Evolutionary conservation across 441 rosid species (phyloP).

Genomic region (Syzygium syzygioides): DNA sequence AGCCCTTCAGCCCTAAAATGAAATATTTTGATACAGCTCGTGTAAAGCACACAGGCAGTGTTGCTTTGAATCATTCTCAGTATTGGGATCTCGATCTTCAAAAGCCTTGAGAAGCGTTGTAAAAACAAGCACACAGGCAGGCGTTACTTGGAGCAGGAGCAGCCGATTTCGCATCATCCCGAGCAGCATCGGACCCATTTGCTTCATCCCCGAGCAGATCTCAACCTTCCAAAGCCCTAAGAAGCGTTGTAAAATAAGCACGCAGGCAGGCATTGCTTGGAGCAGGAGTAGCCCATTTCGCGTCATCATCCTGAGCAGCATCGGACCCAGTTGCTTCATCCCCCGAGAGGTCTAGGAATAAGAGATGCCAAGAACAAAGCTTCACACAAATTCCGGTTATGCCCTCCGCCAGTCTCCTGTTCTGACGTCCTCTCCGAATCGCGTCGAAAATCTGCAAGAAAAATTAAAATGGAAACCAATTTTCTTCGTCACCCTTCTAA

Average conservation of each 20-base stretch:
- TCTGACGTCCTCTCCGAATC: not conserved
- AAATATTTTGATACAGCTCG: not conserved
- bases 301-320: not conserved
- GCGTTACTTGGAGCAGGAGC: not conserved
- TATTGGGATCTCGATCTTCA: not conserved
- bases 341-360: not conserved
- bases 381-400: not conserved
- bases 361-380: not conserved
- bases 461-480: not conserved
- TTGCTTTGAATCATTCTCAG: constrained; percentile 23
- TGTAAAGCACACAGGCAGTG: constrained; percentile 25
- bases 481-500: not conserved
- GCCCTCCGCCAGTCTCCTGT: not conserved
- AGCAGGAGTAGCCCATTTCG: not conserved
- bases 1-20: not conserved
- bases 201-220: not conserved
- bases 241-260: not conserved
- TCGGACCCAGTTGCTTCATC: constrained; percentile 5
- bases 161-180: not conserved
- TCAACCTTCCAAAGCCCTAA: not conserved
- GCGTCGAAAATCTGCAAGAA: not conserved
- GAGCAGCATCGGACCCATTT: not conserved
- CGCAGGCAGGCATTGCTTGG: not conserved
- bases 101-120: not conserved
- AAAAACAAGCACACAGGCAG: not conserved